Evolutionary conservation across 2,329 filamentous ascomycete species (phyloP), one percentile per base, ranked within the genome.

Genomic region (Tetracladium maxilliforme): DNA sequence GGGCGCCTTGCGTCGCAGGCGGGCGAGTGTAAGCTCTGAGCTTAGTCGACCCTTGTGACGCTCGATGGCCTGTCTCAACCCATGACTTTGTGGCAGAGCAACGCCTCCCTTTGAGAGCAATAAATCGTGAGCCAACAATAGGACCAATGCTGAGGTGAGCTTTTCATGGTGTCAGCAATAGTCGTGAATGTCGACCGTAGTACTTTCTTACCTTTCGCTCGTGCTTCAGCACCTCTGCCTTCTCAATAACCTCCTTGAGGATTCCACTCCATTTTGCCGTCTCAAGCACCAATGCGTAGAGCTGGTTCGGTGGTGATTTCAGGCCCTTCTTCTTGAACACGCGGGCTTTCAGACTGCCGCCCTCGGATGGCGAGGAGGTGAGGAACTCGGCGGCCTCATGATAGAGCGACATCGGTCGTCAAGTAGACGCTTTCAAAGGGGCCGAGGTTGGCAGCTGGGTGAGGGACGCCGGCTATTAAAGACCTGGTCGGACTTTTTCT

Each of bases 341-440:
- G 18, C 81, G 64, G 6, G 83, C 82, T 50, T 92, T 93, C 34
- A 95, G 64, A 14, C 82, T 93, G 11, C 82, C 83, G n/a, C 77
- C 75, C 4, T 61, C 54, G n/a, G 68, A 64, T 2, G 67, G 54
- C 4, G 71, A 54, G 6, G 63, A 64, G 4, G 66, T 64, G 28
- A 98, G 55, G 18, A 94, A 59, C 10, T 73, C 64, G 4, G 79
- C 83, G 6, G 86, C 79, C 56, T 95, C 90, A 47, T 92, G 79
- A 49, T 98, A 98, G 29, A 98, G 75, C 23, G 86, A 92, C 87
- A 95, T 95, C n/a, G n/a, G n/a, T n/a, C 8, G 27, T 23, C n/a
- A n/a, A n/a, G n/a, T n/a, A n/a, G n/a, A n/a, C n/a, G n/a, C n/a
- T n/a, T n/a, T n/a, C n/a, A n/a, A n/a, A n/a, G n/a, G n/a, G n/a